Conservation (phyloP, 176 grass and related monocot species). For the Neostapfia colusana region DNA sequence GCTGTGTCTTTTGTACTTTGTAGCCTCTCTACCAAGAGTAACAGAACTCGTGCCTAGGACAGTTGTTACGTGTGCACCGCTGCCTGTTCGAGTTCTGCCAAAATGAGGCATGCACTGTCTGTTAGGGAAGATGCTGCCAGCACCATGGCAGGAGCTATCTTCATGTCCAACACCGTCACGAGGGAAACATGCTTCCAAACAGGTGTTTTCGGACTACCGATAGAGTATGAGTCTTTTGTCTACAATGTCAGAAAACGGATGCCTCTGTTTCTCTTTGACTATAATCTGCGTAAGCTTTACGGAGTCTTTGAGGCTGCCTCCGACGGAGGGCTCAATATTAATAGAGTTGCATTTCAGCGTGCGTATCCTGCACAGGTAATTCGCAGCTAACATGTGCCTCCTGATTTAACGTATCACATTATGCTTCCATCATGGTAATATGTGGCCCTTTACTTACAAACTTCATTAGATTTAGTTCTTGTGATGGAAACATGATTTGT, state of each 20-base stretch:
- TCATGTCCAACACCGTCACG: slow-evolving; percentile 63
- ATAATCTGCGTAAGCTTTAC: slow-evolving; percentile 48
- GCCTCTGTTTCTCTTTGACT: slow-evolving; percentile 69
- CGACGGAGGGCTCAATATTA: slow-evolving; percentile 51
- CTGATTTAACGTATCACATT: neutral
- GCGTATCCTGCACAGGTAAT: slow-evolving; percentile 65
- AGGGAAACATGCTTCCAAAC: slow-evolving; percentile 45
- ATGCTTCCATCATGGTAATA: neutral
- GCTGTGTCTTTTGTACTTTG: neutral
- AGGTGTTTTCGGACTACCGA: slow-evolving; percentile 40
- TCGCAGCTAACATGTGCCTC: slow-evolving; percentile 1
- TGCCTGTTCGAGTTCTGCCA: slow-evolving; percentile 21
- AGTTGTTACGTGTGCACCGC: neutral
- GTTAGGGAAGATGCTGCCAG: neutral
- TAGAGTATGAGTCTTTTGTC: slow-evolving; percentile 46
- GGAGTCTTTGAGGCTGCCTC: slow-evolving; percentile 64
- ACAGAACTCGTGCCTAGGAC: neutral
- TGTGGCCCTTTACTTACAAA: neutral
- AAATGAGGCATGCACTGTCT: slow-evolving; percentile 31
- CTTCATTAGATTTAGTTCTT: neutral
- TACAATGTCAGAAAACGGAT: slow-evolving; percentile 44
- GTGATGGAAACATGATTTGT: neutral
- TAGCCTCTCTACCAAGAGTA: too few species aligned
- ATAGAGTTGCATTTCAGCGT: slow-evolving; percentile 19
- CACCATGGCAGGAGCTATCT: slow-evolving; percentile 56